Evolutionary conservation across 768 basidiomycete species (phyloP).

Genomic region (Leccinum broughii): DNA sequence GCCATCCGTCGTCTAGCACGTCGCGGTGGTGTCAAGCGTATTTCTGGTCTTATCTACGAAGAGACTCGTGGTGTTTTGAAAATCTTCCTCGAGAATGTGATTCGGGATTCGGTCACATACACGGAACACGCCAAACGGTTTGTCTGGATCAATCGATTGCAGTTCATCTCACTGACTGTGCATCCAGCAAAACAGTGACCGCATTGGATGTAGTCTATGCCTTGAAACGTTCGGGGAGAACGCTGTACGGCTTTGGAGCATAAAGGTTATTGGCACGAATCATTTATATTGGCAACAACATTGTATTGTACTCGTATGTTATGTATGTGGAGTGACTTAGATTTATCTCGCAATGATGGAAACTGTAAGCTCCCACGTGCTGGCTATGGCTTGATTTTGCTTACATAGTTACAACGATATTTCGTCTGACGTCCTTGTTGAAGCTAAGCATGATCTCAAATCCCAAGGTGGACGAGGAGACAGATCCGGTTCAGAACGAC

Average conservation of each 20-base stretch:
- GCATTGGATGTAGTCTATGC: slow-evolving; percentile 85
- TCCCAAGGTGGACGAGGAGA: slow-evolving; percentile 18
- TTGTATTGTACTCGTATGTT: slow-evolving; percentile 11
- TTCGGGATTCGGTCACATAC: slow-evolving; percentile 89
- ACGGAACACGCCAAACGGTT: slow-evolving; percentile 86
- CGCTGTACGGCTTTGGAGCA: slow-evolving; percentile 80
- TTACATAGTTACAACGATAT: background rate
- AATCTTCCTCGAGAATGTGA: slow-evolving; percentile 80
- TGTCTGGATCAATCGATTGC: background rate
- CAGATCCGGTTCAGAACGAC: slow-evolving; percentile 14
- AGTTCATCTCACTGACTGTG: slow-evolving; percentile 3
- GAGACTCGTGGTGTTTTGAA: slow-evolving; percentile 91
- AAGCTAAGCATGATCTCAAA: slow-evolving; percentile 22
- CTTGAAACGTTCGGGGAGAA: slow-evolving; percentile 70
- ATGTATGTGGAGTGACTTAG: background rate
- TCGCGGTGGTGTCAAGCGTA: slow-evolving; percentile 90
- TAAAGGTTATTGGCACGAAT: slow-evolving; percentile 23
- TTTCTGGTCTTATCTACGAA: slow-evolving; percentile 82
- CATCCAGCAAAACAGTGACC: slow-evolving; percentile 66
- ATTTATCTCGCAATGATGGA: background rate
- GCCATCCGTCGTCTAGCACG: slow-evolving; percentile 78
- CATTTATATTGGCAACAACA: background rate
- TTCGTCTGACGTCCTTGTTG: background rate
- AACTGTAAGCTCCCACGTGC: background rate
- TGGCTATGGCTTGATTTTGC: background rate